A percentile compares a stretch with the other conserved stretches of the same genome.
These are phyloP conservation scores for Candida mesenterica DNA, from an alignment of 1,139 yeast genomes.

Conservation along the genomic window DNA sequence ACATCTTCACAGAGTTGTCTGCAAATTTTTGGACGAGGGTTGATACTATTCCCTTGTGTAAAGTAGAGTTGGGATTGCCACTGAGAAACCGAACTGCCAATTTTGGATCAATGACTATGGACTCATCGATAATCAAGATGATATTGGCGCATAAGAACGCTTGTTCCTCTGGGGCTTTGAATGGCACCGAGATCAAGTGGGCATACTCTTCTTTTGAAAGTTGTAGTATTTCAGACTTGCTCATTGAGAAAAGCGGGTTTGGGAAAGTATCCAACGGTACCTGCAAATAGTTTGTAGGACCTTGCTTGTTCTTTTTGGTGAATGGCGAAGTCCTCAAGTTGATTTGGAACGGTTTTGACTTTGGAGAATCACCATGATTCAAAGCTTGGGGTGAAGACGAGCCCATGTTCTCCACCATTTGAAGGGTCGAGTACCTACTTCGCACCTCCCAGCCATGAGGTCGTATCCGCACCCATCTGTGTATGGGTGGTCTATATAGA, in stretches of 20 bases:
- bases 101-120: constrained; percentile 26
- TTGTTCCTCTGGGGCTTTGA: constrained; percentile 25
- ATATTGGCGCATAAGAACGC: constrained; percentile 30
- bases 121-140: constrained; percentile 29
- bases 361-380: constrained; percentile 2
- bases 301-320: constrained; percentile 6
- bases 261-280: constrained; percentile 25
- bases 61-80: not conserved
- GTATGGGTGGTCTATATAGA: not conserved
- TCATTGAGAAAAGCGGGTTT: constrained; percentile 35
- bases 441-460: not conserved
- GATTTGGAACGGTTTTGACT: not conserved
- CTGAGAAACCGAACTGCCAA: constrained; percentile 21
- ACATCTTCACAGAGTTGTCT: constrained; percentile 25
- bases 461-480: constrained; percentile 1
- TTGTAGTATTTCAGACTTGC: constrained; percentile 23
- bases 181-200: constrained; percentile 28
- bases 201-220: constrained; percentile 23
- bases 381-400: not conserved
- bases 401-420: no score
- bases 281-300: constrained; percentile 7
- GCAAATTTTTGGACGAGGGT: constrained; percentile 15
- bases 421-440: constrained; percentile 5
- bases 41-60: constrained; percentile 15
- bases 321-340: constrained; percentile 8